Evolutionary conservation across 148 eudicot genomes (phyloP).

Genomic region (Rhododendron ovatum): DNA sequence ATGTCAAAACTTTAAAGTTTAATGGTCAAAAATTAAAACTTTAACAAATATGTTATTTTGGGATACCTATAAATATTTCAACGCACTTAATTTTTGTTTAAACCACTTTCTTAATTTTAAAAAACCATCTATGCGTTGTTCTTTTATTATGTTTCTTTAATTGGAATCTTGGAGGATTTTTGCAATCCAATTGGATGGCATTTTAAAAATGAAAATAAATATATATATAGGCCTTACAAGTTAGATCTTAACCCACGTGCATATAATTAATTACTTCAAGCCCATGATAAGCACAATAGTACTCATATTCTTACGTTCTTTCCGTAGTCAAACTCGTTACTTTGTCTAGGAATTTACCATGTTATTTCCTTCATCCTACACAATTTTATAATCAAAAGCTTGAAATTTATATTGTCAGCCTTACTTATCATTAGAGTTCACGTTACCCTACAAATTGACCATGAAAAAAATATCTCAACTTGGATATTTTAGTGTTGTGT

Average conservation of each 20-base stretch:
- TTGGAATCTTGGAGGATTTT: neutral
- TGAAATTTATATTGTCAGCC: neutral
- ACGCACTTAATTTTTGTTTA: no score
- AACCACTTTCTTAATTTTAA: neutral
- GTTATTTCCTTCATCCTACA: neutral
- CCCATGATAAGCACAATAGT: neutral
- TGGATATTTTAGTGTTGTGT: neutral
- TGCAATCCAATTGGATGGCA: neutral
- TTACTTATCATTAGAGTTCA: neutral
- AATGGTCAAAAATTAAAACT: neutral
- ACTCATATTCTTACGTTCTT: neutral
- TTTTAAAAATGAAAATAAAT: neutral
- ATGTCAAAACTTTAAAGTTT: neutral
- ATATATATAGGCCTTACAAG: neutral
- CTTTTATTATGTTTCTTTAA: no score
- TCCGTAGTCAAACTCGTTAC: neutral
- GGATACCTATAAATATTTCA: neutral
- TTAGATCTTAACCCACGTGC: conserved; percentile 16
- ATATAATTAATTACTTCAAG: no score
- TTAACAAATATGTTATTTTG: no score
- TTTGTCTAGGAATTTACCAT: neutral
- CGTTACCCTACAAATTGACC: neutral
- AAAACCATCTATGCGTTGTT: neutral
- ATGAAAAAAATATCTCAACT: neutral
- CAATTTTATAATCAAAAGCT: neutral